Evolutionary conservation across 2,329 filamentous ascomycete species (phyloP).

Genomic region (Scytalidium lignicola): DNA sequence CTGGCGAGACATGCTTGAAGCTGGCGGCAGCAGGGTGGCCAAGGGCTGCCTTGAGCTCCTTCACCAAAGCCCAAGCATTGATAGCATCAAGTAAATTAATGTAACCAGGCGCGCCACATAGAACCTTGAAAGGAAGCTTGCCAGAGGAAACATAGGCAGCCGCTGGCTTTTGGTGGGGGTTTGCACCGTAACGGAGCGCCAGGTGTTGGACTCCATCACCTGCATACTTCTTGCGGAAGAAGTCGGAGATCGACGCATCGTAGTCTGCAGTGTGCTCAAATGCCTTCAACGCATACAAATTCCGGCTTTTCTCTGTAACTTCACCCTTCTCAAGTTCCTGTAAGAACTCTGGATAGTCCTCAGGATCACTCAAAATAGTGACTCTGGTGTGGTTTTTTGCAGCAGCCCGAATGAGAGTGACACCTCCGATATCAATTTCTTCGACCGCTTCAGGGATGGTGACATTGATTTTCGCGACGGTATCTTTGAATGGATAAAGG

Average conservation of each 20-base stretch:
- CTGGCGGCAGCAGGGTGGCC: constrained; percentile 87
- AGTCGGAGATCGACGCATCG: constrained; percentile 88
- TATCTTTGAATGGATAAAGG: constrained; percentile 98
- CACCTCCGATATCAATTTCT: constrained; percentile 97
- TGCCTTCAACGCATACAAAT: constrained; percentile 90
- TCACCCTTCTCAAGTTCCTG: constrained; percentile 83
- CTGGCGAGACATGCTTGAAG: constrained; percentile 98
- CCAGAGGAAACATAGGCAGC: constrained; percentile 71
- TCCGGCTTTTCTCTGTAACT: constrained; percentile 78
- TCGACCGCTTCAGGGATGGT: constrained; percentile 95
- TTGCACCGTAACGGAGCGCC: constrained; percentile 87
- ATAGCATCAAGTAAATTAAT: constrained; percentile 96
- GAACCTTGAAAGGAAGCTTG: constrained; percentile 88
- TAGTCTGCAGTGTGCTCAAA: constrained; percentile 99
- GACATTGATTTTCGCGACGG: constrained; percentile 92
- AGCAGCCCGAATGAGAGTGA: constrained; percentile 91
- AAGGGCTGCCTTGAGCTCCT: constrained; percentile 87
- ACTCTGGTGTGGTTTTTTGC: constrained; percentile 97
- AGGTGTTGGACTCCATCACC: constrained; percentile 77
- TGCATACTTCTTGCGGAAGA: constrained; percentile 97
- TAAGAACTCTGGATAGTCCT: constrained; percentile 91
- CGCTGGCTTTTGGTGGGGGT: constrained; percentile 97
- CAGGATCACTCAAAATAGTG: constrained; percentile 90
- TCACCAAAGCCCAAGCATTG: constrained; percentile 95
- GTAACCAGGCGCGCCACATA: constrained; percentile 85